phyloP scores from a whole-genome alignment of 148 eudicot genomes.

The Heliamphora exappendiculata region DNA sequence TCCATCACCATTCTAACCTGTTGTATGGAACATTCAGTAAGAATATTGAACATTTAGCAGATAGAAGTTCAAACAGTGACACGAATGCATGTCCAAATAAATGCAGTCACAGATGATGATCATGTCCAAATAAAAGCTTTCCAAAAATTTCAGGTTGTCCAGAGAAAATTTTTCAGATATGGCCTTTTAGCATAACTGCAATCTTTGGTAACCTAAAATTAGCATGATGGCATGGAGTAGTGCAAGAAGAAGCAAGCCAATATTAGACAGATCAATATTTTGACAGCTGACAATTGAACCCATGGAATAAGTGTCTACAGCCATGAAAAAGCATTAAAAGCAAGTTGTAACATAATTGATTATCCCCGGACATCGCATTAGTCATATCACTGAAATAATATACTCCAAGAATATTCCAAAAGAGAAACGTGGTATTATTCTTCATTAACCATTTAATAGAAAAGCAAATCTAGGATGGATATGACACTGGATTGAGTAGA shows the following conservation, averaged over 20 bases:
- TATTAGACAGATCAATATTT: too few relatives aligned
- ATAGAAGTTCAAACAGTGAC: not conserved
- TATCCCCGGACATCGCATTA: not conserved
- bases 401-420: not conserved
- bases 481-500: not conserved
- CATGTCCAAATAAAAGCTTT: not conserved
- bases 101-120: not conserved
- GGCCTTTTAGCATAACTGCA: too few relatives aligned
- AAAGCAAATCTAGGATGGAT: not conserved
- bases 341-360: not conserved
- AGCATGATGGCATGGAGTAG: too few relatives aligned
- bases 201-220: too few relatives aligned
- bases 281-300: too few relatives aligned
- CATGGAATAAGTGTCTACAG: too few relatives aligned
- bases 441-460: not conserved
- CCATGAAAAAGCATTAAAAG: not conserved
- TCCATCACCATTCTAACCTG: constrained; percentile 16
- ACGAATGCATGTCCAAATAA: not conserved
- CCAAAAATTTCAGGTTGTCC: too few relatives aligned
- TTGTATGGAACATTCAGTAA: not conserved
- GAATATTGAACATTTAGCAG: not conserved
- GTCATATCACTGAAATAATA: not conserved
- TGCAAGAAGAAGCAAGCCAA: too few relatives aligned
- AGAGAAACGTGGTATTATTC: not conserved
- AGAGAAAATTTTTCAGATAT: too few relatives aligned